These are phyloP conservation scores for Penicillium cosmopolitanum DNA, from an alignment of 495 filamentous ascomycete species.

Conservation along the genomic window DNA sequence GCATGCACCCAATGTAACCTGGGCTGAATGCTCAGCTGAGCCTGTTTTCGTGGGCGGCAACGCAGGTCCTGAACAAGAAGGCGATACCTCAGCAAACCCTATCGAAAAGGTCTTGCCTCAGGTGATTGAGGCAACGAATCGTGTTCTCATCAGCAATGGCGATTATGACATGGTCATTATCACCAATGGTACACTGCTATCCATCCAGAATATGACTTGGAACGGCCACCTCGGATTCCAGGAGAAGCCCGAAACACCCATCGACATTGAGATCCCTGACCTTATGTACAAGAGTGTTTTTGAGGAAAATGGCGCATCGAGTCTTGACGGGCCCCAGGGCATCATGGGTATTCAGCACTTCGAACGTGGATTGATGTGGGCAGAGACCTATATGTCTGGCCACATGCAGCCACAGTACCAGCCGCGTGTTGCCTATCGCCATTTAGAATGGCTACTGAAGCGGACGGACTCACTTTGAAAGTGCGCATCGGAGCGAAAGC, in stretches of 20 bases:
- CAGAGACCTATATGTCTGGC: slow-evolving; percentile 61
- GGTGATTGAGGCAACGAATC: slow-evolving; percentile 64
- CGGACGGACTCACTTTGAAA: slow-evolving; percentile 48
- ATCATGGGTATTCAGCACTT: slow-evolving; percentile 65
- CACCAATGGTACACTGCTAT: slow-evolving; percentile 62
- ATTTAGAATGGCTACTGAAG: slow-evolving; percentile 70
- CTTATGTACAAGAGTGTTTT: slow-evolving; percentile 38
- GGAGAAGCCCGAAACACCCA: slow-evolving; percentile 38
- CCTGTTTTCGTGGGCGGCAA: slow-evolving; percentile 50
- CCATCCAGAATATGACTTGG: slow-evolving; percentile 73
- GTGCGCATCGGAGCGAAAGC: no score
- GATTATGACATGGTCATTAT: slow-evolving; percentile 64
- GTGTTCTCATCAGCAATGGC: slow-evolving; percentile 62
- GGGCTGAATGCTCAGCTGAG: slow-evolving; percentile 45
- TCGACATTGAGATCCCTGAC: slow-evolving; percentile 43
- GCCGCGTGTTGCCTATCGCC: slow-evolving; percentile 65
- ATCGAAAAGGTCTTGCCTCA: slow-evolving; percentile 57
- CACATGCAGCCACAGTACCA: slow-evolving; percentile 72
- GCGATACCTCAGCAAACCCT: slow-evolving; percentile 46
- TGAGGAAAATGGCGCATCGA: slow-evolving; percentile 30
- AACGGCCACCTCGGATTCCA: slow-evolving; percentile 65
- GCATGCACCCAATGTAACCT: slow-evolving; percentile 54
- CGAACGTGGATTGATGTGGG: slow-evolving; percentile 74
- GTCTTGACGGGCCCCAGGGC: slow-evolving; percentile 49
- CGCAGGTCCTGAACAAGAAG: slow-evolving; percentile 39